Conservation (phyloP, 305 asterid species). For the Solanum hybrid region DNA sequence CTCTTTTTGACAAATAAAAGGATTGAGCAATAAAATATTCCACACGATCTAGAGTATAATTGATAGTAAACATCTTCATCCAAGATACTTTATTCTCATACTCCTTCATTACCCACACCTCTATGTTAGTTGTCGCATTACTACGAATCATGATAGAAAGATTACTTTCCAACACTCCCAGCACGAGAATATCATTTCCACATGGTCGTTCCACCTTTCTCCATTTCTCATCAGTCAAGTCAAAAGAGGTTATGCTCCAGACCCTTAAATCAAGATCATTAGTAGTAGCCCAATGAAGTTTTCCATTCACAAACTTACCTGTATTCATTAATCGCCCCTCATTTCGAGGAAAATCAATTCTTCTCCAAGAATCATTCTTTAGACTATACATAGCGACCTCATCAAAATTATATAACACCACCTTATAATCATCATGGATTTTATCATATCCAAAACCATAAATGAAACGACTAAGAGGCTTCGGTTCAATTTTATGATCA, state of each 20-base stretch:
- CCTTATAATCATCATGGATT: neutral
- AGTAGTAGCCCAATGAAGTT: neutral
- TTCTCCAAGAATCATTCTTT: neutral
- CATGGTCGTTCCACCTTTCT: neutral
- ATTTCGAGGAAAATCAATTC: neutral
- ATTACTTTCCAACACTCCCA: neutral
- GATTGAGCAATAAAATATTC: neutral
- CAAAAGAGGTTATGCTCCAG: neutral
- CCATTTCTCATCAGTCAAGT: neutral
- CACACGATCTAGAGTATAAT: neutral
- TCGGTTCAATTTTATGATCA: neutral
- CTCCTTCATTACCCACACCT: neutral
- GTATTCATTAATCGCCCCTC: neutral
- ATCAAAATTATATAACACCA: neutral
- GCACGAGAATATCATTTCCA: neutral
- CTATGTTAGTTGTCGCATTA: neutral
- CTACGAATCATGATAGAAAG: neutral
- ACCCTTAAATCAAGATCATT: neutral
- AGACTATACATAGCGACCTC: neutral
- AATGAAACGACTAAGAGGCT: neutral
- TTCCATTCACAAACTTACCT: neutral
- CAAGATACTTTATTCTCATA: neutral
- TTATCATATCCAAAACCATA: neutral
- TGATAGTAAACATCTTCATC: neutral
- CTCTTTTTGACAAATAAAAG: neutral